Evolutionary conservation across 148 eudicot genomes (phyloP).

Genomic region (Vaccinium vitisidaea): DNA sequence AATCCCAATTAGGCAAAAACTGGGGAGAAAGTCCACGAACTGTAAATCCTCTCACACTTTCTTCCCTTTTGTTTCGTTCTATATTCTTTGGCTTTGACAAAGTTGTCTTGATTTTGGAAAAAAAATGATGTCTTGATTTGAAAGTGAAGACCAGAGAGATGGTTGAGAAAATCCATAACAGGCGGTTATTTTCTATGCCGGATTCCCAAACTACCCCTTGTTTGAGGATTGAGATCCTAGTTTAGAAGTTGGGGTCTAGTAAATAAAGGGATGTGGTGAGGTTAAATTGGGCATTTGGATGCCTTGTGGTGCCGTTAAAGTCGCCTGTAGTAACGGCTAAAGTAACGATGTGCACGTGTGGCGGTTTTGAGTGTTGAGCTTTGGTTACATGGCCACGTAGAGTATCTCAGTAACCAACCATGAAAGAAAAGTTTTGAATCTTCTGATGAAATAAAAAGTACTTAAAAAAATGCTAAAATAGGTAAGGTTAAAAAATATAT

Average conservation of each 20-base stretch:
- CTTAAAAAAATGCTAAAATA: no score
- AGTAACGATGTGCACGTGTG: neutral
- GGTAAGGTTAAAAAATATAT: no score
- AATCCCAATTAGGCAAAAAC: neutral
- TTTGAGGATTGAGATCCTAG: neutral
- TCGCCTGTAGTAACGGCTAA: neutral
- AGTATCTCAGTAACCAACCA: neutral
- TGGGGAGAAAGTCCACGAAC: neutral
- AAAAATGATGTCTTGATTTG: neutral
- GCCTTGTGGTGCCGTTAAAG: neutral
- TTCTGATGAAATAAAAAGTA: no score
- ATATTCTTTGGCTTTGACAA: neutral
- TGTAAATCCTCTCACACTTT: neutral
- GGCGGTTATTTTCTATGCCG: neutral
- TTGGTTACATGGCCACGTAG: neutral
- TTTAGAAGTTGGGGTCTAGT: neutral
- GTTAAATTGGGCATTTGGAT: neutral
- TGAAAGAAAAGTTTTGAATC: no score
- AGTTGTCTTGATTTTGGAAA: neutral
- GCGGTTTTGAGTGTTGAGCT: neutral
- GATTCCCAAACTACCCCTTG: conserved; percentile 1
- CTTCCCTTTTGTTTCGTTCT: neutral
- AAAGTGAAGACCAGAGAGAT: neutral
- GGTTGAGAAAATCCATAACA: neutral
- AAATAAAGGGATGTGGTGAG: neutral